A percentile compares a stretch with the other conserved stretches of the same genome.
Evolutionary conservation across 2,329 filamentous ascomycete species (phyloP).

Genomic region (Talaromyces verruculosus): DNA sequence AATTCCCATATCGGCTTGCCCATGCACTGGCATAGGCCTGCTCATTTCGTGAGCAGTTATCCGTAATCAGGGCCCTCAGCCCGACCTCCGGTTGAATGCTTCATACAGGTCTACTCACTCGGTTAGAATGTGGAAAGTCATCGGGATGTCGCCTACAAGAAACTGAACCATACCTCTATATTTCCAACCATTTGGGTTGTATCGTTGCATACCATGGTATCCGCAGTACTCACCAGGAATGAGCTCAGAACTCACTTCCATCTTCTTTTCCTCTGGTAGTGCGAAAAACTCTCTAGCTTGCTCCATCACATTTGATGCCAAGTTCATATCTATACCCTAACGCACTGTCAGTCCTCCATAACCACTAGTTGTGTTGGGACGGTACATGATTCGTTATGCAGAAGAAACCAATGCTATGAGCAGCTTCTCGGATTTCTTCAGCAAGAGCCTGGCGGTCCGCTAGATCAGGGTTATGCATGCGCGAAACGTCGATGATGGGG

Average conservation of each 20-base stretch:
- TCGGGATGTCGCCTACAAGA: background rate
- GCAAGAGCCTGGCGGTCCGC: constrained; percentile 9
- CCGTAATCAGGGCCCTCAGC: no score
- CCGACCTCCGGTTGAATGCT: no score
- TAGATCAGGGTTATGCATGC: constrained; percentile 11
- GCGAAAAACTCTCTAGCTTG: constrained; percentile 14
- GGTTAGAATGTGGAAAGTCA: background rate
- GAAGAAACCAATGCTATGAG: constrained; percentile 16
- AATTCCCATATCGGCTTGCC: no score
- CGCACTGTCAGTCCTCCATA: background rate
- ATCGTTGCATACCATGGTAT: constrained; percentile 14
- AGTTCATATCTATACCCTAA: constrained; percentile 10
- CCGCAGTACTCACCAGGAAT: constrained; percentile 14
- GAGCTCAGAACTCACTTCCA: constrained; percentile 15
- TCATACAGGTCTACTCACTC: constrained; percentile 11
- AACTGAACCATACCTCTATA: constrained; percentile 6
- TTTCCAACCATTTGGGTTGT: constrained; percentile 17
- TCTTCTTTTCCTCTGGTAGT: constrained; percentile 12
- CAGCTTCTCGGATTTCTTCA: constrained; percentile 14
- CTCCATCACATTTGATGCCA: constrained; percentile 12
- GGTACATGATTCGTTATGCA: constrained; percentile 14
- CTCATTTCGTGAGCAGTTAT: no score
- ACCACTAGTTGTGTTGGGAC: background rate
- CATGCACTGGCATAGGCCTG: no score
- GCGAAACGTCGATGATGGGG: constrained; percentile 13